Base-by-base conservation (phyloP, 2,329 filamentous ascomycete species). In the Aspergillus sp. region DNA sequence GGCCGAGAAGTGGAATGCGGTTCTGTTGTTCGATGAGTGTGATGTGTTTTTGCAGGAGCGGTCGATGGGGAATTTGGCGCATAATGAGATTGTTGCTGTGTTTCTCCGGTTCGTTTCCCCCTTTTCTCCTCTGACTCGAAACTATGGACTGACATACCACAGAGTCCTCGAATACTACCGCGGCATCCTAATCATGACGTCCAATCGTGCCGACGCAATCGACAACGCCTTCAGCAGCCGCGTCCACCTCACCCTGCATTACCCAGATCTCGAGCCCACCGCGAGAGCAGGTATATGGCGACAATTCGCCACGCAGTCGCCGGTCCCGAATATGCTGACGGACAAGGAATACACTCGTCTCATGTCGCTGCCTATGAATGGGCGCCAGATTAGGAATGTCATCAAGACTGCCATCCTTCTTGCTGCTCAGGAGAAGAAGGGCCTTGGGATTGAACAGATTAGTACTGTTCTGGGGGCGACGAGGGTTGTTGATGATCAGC, bases 201-300 rank as follows among this genome's bases (percentile, higher is more conserved):
- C 89, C 2, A 94, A 94, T 63, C 81, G 88, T 1, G 87, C 94
- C 1, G 70, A 83, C 71, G 90, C 86, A 0, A 94, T 95, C 58
- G 89, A 95, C 57, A 87, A 93, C 51, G 89, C 89, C 0, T 94
- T 94, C 73, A 86, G 93, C 62, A 87, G 82, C 7, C 81, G 89
- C 27, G 94, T 94, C 51, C 88, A 94, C 64, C 83, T 94, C 57
- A 86, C 88, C 0, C 30, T 32, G 19, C 19, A 19, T 19, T 19
- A 19, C 19, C 19, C 19, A 19, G 19, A 19, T 19, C 19, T 19
- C 19, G 19, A 19, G 19, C 19, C 19, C 19, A 19, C 19, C 19
- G 19, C 19, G 2, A 19, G 19, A 19, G 19, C 19, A 19, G 19
- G 2, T 19, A 19, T 19, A 19, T 19, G 19, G 19, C 19, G 19